Evolutionary conservation across 2,329 filamentous ascomycete species (phyloP), one percentile per base, ranked within the genome.

Genomic region (Hypomyces rosellus): DNA sequence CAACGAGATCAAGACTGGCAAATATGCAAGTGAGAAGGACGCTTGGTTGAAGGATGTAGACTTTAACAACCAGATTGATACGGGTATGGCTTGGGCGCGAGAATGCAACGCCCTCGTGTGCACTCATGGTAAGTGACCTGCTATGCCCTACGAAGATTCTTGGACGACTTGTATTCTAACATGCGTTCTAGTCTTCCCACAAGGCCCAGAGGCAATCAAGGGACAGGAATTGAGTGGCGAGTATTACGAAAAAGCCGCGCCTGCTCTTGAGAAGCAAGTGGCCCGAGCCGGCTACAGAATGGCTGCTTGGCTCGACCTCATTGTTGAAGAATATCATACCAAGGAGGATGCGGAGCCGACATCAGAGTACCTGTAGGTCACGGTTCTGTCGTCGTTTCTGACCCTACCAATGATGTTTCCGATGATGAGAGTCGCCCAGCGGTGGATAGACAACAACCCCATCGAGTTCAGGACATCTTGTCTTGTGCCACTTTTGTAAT

Each of bases 271-370:
- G 65, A 62, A 78, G 52, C 80, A 85, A 62, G 73, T 89, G 54
- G 85, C 85, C 7, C 80, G 78, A 55, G 86, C 82, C 4, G 86
- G 86, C 11, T 86, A 81, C 63, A 76, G 86, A 45, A 73, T 89
- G 63, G 85, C 80, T 2, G 76, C 76, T 16, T 88, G 82, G 81
- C 67, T 88, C 54, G 83, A 87, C 61, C 68, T 75, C 58, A 82
- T 86, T 59, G 80, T 72, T 8, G 66, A 72, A n/a, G 61, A 59
- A 22, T 68, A 63, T 55, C 52, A 58, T 30, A 52, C 55, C 16
- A 60, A 50, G 30, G 56, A 50, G 52, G 55, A 45, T 53, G 62
- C 54, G 33, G 55, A 60, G 6, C 34, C 54, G 38, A 43, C 53
- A 20, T 55, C 57, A 12, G 58, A 62, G 36, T 67, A 69, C 49